Evolutionary conservation across 495 filamentous ascomycete genomes (phyloP), one percentile per base, ranked within the genome.

Genomic region (Xylaria castorea): DNA sequence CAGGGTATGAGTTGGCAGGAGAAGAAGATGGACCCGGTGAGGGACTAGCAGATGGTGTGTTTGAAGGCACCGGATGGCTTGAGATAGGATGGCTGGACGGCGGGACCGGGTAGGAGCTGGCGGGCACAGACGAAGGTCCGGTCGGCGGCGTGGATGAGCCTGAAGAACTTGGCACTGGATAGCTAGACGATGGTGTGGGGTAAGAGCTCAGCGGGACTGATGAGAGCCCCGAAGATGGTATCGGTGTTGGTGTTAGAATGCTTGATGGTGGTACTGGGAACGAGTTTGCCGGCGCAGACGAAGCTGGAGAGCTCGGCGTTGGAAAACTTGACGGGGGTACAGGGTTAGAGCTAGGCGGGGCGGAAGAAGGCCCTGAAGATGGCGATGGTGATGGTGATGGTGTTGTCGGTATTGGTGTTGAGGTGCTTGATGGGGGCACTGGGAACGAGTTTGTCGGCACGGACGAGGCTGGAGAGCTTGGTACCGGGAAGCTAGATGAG

Each of bases 381-480:
- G n/a, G 48, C n/a, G n/a, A n/a, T n/a, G n/a, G n/a, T n/a, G n/a
- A n/a, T n/a, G n/a, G n/a, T n/a, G n/a, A n/a, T n/a, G n/a, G n/a
- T n/a, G n/a, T n/a, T 22, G 48, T 51, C 25, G 48, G 57, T 1
- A 5, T 34, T n/a, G 58, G 58, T 11, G 36, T 38, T 12, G 60
- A 36, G n/a, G 9, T 63, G n/a, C 60, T 63, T 16, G 60, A 63
- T 27, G 60, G n/a, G 3, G 60, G 60, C 34, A 36, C 57, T 20
- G 57, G 36, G n/a, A 5, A 63, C n/a, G 60, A 63, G 36, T 27
- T 25, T 5, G 60, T 11, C 3, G 51, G 51, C 4, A 3, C 22
- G 16, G 51, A 55, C 14, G 51, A 55, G 14, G 48, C 48, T 22
- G 46, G 20, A 20, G 46, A n/a, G 46, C 50, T 53, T 9, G 22